Base-by-base conservation (phyloP, 108 stramenopile species). In the Epipyxis sp. region DNA sequence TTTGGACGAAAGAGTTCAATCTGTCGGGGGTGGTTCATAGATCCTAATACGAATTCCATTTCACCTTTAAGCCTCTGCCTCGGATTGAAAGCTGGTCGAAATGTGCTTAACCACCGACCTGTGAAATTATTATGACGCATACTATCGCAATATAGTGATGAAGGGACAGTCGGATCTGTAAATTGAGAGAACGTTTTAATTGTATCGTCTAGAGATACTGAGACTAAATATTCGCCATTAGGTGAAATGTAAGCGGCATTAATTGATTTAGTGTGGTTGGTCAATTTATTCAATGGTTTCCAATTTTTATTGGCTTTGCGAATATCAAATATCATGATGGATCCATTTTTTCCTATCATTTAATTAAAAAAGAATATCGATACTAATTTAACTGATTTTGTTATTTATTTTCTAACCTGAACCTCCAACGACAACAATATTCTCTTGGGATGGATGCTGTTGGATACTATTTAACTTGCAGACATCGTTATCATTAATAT, bases 51-150 rank as follows among this genome's bases (percentile, higher is more conserved):
- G n/a, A 79, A 79, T 0, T 65, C 40, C 13, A 32, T 37, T 0
- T 65, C 68, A 34, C 44, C 35, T 68, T 79, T 79, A n/a, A n/a
- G n/a, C n/a, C n/a, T n/a, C n/a, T n/a, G n/a, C n/a, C n/a, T n/a
- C 1, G 59, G 62, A 69, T 79, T 69, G 35, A 62, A 79, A 37
- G 69, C 32, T 1, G 78, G 78, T 61, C 42, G 37, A 59, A 79
- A 79, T 34, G 61, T 79, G 0, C 44, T 46, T 0, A 79, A 69
- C 78, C 78, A 79, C 41, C 78, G 78, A 0, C 78, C 78, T 1
- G 78, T 79, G 42, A 62, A 46, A 34, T 79, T 79, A 30, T 79
- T 79, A 45, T 79, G 78, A 27, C 67, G 61, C n/a, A 79, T 43
- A 0, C 37, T 62, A 40, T 59, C 59, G 42, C 34, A 34, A 10